Conservation (phyloP, 176 grass and related monocot species). For the Avena atlantica region DNA sequence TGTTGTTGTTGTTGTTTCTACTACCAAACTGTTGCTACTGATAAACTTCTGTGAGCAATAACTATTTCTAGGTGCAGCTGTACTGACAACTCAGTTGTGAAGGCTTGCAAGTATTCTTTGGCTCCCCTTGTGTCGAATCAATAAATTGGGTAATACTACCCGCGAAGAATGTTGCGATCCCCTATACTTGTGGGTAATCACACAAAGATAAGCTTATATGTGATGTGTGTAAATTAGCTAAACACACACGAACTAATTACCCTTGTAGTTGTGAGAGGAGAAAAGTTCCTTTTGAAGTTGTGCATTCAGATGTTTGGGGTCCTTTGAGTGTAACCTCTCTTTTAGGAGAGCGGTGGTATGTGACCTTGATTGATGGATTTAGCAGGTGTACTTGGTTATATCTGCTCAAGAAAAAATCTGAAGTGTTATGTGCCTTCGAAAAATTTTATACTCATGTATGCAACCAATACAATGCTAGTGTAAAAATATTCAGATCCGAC, state of each 20-base stretch:
- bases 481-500: not conserved
- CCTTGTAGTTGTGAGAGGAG: not conserved
- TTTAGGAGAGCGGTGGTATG: not conserved
- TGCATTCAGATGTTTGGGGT: not conserved
- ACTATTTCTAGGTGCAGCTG: too few relatives aligned
- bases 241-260: not conserved
- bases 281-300: not conserved
- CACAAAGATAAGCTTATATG: not conserved
- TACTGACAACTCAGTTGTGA: too few relatives aligned
- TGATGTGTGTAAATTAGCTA: not conserved
- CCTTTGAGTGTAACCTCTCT: not conserved
- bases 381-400: not conserved
- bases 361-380: not conserved
- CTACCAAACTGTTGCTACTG: too few relatives aligned
- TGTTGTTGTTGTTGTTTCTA: too few relatives aligned
- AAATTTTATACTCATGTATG: not conserved
- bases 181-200: too few relatives aligned
- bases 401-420: not conserved
- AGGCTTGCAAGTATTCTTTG: too few relatives aligned
- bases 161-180: too few relatives aligned
- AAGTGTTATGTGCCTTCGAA: not conserved
- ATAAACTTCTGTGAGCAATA: too few relatives aligned
- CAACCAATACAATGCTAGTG: not conserved
- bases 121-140: too few relatives aligned
- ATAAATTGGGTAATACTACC: too few relatives aligned